Base-by-base conservation (phyloP, 2,329 filamentous ascomycete species). In the Talaromyces rugulosus region DNA sequence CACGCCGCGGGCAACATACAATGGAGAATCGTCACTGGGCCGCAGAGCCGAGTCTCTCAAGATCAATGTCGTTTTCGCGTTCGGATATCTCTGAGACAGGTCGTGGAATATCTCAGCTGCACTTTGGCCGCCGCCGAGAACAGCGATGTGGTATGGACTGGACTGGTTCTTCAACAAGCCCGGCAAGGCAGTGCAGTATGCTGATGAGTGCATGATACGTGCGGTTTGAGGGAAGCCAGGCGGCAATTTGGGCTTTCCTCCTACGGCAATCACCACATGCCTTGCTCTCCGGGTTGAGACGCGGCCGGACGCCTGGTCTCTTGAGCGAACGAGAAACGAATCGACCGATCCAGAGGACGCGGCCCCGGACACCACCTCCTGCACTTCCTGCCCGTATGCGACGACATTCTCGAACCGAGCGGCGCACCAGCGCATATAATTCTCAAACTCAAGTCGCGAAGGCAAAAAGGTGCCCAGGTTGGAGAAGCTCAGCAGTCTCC, bases 71-170 rank as follows among this genome's bases (percentile, higher is more conserved):
- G 92, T 93, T 68, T 85, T 83, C 31, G 90, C 87, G 72, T 94
- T 92, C 44, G 92, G 92, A 73, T 96, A 97, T 54, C 91, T 81
- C 44, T 81, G 83, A 70, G 94, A 89, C 56, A 98, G 80, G 75
- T 96, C 93, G 79, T 91, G 89, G 80, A 96, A 97, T 70, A 97
- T 96, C 80, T 99, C 94, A 9, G 94, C 94, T 2, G 92, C 92
- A 74, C 91, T 96, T 80, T 99, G 94, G 1, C 95, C 94, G 54
- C 87, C 91, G 8, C 94, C 94, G 47, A 98, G 82, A 11, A 98
- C 90, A 8, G 91, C 93, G 58, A 98, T 87, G 16, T 86, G 86
- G 75, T 92, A 90, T 2, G 81, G 66, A 28, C 71, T 70, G 40
- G 70, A 66, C 50, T 70, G 69, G 51, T 82, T 73, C 42, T 71